A percentile compares a stretch with the other conserved stretches of the same genome.
Conservation (phyloP, 129 eudicot genomes). For the Logfia minima region DNA sequence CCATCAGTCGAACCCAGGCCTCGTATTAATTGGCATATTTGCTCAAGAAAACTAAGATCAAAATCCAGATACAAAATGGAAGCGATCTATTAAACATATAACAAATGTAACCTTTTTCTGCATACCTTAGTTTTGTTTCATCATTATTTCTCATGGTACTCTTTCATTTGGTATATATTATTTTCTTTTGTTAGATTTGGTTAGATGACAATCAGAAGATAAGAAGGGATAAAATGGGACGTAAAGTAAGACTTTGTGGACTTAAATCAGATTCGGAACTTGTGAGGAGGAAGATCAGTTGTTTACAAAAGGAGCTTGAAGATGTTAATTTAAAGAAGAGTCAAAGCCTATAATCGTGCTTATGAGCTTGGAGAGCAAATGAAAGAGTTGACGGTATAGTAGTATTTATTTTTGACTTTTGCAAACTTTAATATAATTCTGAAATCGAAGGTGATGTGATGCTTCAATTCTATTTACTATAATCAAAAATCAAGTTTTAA, state of each 20-base stretch:
- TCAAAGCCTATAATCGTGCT: neutral
- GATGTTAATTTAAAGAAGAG: constrained; percentile 10
- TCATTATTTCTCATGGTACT: neutral
- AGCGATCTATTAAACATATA: neutral
- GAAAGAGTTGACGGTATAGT: too few relatives aligned
- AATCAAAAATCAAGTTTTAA: neutral
- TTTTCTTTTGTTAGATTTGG: neutral
- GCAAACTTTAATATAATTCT: too few relatives aligned
- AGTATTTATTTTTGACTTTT: too few relatives aligned
- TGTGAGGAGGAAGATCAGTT: constrained; percentile 11
- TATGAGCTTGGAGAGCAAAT: too few relatives aligned
- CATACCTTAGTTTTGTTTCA: too few relatives aligned
- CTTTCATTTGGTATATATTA: neutral
- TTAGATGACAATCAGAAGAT: neutral
- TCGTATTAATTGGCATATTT: too few relatives aligned
- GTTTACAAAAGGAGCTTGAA: constrained; percentile 19
- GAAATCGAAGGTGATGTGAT: too few relatives aligned
- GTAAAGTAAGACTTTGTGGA: neutral
- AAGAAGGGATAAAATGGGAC: neutral
- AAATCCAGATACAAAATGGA: too few relatives aligned
- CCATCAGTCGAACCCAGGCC: too few relatives aligned
- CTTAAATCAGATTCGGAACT: constrained; percentile 11
- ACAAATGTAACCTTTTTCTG: neutral
- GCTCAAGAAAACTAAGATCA: too few relatives aligned
- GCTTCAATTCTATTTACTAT: too few relatives aligned